A percentile compares a stretch with the other conserved stretches of the same genome.
phyloP scores from a whole-genome alignment of 2,329 filamentous ascomycete genomes.

The Beauveria bassiana region DNA sequence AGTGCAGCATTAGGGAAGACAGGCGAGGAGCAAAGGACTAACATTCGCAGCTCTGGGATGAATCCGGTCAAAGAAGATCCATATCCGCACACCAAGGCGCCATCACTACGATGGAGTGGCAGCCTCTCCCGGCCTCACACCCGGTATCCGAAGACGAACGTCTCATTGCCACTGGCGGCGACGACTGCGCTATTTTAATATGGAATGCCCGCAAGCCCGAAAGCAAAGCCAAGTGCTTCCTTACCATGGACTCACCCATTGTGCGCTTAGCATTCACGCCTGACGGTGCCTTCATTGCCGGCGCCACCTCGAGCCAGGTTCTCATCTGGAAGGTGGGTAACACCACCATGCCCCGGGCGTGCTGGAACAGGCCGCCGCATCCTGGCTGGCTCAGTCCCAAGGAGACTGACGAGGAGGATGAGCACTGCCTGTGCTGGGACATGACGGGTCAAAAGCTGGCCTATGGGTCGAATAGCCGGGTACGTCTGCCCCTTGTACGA shows the following conservation, averaged over 20 bases:
- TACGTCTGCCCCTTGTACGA: constrained; percentile 31
- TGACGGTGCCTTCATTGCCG: constrained; percentile 55
- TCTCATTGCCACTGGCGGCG: constrained; percentile 52
- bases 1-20: background rate
- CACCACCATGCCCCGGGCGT: constrained; percentile 48
- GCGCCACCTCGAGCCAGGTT: constrained; percentile 50
- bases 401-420: constrained; percentile 50
- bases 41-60: constrained; percentile 44
- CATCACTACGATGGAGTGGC: constrained; percentile 54
- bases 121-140: constrained; percentile 39
- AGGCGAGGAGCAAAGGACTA: background rate
- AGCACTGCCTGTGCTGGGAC: constrained; percentile 57
- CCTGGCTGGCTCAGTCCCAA: constrained; percentile 52
- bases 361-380: constrained; percentile 49
- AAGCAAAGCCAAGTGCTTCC: constrained; percentile 48
- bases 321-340: constrained; percentile 60
- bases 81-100: constrained; percentile 52
- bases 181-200: constrained; percentile 55
- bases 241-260: constrained; percentile 53
- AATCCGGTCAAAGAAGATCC: constrained; percentile 42
- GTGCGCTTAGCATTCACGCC: constrained; percentile 55
- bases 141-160: constrained; percentile 39
- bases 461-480: constrained; percentile 55
- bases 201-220: constrained; percentile 52
- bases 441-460: constrained; percentile 53